These are phyloP conservation scores for Calonectria fujianensis DNA, from an alignment of 2,329 filamentous ascomycete genomes.

Conservation along the genomic window DNA sequence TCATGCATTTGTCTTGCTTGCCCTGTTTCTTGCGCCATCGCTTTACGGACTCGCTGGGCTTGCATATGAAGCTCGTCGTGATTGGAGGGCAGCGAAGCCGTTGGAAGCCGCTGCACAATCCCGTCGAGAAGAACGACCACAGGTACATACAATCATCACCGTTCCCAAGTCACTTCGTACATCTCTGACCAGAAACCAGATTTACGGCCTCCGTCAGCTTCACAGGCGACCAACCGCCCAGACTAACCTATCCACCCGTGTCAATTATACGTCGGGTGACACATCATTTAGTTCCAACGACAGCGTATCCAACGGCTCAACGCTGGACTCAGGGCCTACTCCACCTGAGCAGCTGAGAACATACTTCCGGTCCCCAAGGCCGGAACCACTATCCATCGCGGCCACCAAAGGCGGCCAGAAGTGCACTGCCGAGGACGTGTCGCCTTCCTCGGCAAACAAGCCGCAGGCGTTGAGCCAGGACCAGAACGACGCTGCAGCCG, in stretches of 20 bases:
- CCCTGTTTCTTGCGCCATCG: conserved; percentile 49
- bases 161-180: conserved; percentile 61
- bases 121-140: conserved; percentile 39
- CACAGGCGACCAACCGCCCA: conserved; percentile 49
- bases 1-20: conserved; percentile 73
- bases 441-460: not conserved
- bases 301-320: conserved; percentile 16
- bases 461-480: conserved; percentile 27
- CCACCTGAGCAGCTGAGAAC: conserved; percentile 44
- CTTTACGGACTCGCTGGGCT: conserved; percentile 38
- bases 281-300: conserved; percentile 25
- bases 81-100: not conserved
- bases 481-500: conserved; percentile 9
- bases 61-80: not conserved
- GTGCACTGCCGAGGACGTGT: conserved; percentile 22
- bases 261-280: conserved; percentile 19
- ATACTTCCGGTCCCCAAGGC: conserved; percentile 50
- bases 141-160: conserved; percentile 37
- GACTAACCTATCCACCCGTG: conserved; percentile 44
- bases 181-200: conserved; percentile 75
- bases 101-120: conserved; percentile 3
- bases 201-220: conserved; percentile 56
- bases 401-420: conserved; percentile 30
- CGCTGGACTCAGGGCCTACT: conserved; percentile 24
- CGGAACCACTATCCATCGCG: conserved; percentile 34